Base-by-base conservation (phyloP, 148 eudicot species). In the Nepenthes mirabilis region DNA sequence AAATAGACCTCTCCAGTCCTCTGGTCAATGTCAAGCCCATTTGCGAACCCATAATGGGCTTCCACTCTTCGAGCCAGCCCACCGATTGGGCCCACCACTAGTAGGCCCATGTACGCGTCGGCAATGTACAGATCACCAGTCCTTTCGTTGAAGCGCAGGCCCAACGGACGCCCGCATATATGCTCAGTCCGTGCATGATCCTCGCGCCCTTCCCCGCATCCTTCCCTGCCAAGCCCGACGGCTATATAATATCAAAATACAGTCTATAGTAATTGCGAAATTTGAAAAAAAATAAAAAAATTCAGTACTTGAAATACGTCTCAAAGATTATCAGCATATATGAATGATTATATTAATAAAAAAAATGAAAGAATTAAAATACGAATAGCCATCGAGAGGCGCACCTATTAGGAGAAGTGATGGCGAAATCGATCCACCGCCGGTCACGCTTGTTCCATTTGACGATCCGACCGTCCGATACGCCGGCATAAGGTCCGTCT, bases 71-170 rank as follows among this genome's bases (percentile, higher is more conserved):
- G 74, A 37, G 96, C 88, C 65, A 81, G 54, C 10, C 98, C 98
- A 66, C 96, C 96, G 2, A 65, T 61, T 56, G 75, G 89, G 74
- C 88, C 88, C 52, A 88, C 98, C 1, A 78, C 83, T 6, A 83
- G 71, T 1, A 87, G 86, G 82, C 98, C 98, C 84, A 85, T 68
- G 49, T 88, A 83, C 0, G 98, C 83, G 70, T 90, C 97, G 0
- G 87, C 86, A 33, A 87, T 82, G 69, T 80, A 90, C 1, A 90
- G 85, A 36, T 90, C 76, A 6, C 95, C 89, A 0, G 83, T 84
- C 34, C 55, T 71, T 35, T 66, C 55, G 53, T 79, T 69, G 68
- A 90, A 90, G 7, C 78, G 40, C 6, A 90, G 74, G 67, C 97
- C 97, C 63, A 90, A 70, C 36, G 97, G 97, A 14, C 95, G 74